These are phyloP conservation scores for Alloteropsis angusta DNA, from an alignment of 202 grass and related monocot genomes.

Conservation along the genomic window DNA sequence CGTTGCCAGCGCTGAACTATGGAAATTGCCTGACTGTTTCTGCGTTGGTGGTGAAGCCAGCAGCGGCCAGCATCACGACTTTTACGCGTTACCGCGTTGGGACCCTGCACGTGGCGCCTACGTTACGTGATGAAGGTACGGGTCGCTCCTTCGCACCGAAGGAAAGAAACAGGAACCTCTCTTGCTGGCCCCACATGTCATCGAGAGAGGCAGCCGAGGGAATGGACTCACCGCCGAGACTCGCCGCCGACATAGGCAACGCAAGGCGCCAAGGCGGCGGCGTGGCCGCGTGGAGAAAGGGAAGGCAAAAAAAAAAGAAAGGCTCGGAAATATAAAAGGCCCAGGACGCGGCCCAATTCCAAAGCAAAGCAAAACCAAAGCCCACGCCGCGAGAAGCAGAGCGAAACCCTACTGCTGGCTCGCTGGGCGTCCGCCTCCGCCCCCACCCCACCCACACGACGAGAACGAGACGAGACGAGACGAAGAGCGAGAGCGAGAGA, in stretches of 20 bases:
- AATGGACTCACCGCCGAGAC: too few species aligned
- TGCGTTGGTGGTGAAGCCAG: too few species aligned
- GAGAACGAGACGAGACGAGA: too few species aligned
- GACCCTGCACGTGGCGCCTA: too few species aligned
- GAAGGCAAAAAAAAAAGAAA: background rate
- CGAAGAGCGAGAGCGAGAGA: too few species aligned
- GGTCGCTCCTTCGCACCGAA: background rate
- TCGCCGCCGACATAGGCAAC: background rate
- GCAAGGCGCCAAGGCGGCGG: background rate
- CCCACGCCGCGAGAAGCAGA: background rate
- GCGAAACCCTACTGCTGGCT: conserved; percentile 19
- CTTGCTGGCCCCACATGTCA: background rate
- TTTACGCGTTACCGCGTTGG: too few species aligned
- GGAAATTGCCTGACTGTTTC: too few species aligned
- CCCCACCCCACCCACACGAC: too few species aligned
- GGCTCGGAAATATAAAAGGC: background rate
- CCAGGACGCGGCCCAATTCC: background rate
- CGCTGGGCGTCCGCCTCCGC: background rate
- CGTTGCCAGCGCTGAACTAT: too few species aligned
- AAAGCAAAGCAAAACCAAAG: background rate
- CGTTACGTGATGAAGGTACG: too few species aligned
- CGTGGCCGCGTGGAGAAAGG: background rate
- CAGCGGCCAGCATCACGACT: too few species aligned
- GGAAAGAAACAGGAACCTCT: background rate
- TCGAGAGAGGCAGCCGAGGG: too few species aligned